Evolutionary conservation across 345 rosid genomes (phyloP), one percentile per base, ranked within the genome.

Genomic region (Combretum micranthum): DNA sequence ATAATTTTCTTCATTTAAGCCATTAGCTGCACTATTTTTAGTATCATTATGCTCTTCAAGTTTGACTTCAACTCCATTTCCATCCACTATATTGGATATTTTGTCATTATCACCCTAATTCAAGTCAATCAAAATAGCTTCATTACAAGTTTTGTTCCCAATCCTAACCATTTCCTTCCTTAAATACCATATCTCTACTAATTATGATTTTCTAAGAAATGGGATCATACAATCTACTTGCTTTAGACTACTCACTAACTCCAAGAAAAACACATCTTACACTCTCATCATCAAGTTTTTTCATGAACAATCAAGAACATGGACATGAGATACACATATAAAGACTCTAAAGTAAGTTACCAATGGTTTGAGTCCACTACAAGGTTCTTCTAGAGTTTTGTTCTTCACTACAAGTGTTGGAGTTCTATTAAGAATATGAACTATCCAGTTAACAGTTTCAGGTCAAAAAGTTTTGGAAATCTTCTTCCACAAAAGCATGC

Each of bases 21-120:
- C 44, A 17, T 0, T 0, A 14, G 0, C 0, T 0, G 0, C 19
- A 44, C 20, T 13, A 16, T 44, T 23, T 7, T 19, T 2, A 4
- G 0, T 4, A 0, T 21, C 8, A 10, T 32, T 6, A 10, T 46
- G 50, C 10, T 46, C n/a, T 46, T 46, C 50, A 14, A 46, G 7
- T 4, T 46, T 5, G 8, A 6, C 50, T 15, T 18, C 17, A 18
- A 6, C 50, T 46, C 50, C 50, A 14, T 46, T 18, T 46, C 50
- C 50, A 15, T 46, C 9, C 3, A 14, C 50, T 46, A 15, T 16
- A 46, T 15, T 46, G 16, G 16, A 15, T 14, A 2, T 13, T 13
- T 46, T 18, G 4, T 46, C 50, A 46, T 46, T 8, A 0, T 18
- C 10, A 4, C 19, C 50, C n/a, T 9, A 46, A 14, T 46, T 15